These are phyloP conservation scores for Coniophora puteana DNA, from an alignment of 1,284 basidiomycete species.

Conservation along the genomic window DNA sequence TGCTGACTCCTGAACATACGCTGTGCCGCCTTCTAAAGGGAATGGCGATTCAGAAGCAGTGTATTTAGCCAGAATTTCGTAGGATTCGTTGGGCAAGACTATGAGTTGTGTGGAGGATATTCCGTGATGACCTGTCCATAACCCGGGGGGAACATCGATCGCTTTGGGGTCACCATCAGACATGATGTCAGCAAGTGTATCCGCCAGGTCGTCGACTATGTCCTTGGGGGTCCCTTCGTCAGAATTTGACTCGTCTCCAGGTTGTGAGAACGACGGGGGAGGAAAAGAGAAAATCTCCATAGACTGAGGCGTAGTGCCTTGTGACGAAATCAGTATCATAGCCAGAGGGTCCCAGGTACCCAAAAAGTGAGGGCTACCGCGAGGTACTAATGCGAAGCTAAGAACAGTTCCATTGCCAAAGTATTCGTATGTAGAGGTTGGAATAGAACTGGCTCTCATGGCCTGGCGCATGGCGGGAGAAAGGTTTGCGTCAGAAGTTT, in stretches of 20 bases:
- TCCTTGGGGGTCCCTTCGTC: neutral
- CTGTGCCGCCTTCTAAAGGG: conserved; percentile 10
- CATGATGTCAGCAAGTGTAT: conserved; percentile 40
- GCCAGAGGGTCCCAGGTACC: conserved; percentile 69
- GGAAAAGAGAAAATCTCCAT: conserved; percentile 55
- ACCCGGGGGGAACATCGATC: conserved; percentile 35
- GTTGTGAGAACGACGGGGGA: conserved; percentile 40
- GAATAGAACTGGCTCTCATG: conserved; percentile 59
- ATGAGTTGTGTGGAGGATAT: conserved; percentile 39
- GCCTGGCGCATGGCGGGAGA: conserved; percentile 57
- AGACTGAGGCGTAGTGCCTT: conserved; percentile 34
- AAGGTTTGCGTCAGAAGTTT: conserved; percentile 35
- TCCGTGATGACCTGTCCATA: too few relatives aligned
- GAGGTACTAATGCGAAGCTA: conserved; percentile 78
- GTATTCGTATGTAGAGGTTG: conserved; percentile 60
- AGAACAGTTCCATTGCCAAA: conserved; percentile 59
- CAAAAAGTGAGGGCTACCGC: conserved; percentile 67
- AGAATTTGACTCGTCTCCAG: conserved; percentile 13
- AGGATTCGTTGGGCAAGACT: conserved; percentile 40
- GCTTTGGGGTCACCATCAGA: conserved; percentile 35
- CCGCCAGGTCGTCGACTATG: conserved; percentile 36
- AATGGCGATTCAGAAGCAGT: conserved; percentile 2
- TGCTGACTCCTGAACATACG: conserved; percentile 12
- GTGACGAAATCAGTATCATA: conserved; percentile 51
- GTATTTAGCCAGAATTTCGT: conserved; percentile 31